Evolutionary conservation across 371 early-diverging fungal species (phyloP).

Genomic region (Rhizopus sp.): DNA sequence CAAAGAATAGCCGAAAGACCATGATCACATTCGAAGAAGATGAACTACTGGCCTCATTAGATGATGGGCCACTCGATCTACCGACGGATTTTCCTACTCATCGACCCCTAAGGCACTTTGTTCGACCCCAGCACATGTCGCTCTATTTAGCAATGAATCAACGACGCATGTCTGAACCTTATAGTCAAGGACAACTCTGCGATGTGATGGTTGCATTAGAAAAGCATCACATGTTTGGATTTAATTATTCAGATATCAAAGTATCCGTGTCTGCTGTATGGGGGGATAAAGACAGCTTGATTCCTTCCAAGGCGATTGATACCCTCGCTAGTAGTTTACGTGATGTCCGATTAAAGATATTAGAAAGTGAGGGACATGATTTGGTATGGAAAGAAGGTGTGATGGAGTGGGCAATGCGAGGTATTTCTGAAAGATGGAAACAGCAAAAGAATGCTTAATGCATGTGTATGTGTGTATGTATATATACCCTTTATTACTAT

Average conservation of each 20-base stretch:
- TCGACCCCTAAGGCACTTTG: constrained; percentile 49
- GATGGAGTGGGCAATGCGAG: constrained; percentile 54
- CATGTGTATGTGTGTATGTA: neutral
- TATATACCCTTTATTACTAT: neutral
- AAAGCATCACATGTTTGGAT: constrained; percentile 52
- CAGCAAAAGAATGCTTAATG: neutral
- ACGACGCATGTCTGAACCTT: constrained; percentile 43
- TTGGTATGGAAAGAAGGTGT: constrained; percentile 60
- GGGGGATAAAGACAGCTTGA: constrained; percentile 55
- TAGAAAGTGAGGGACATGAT: constrained; percentile 56
- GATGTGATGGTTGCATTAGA: constrained; percentile 53
- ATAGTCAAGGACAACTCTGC: constrained; percentile 42
- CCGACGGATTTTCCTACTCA: constrained; percentile 53
- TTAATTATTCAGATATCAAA: constrained; percentile 44
- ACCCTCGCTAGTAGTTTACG: constrained; percentile 38
- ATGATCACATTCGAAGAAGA: constrained; percentile 37
- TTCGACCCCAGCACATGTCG: constrained; percentile 49
- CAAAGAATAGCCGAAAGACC: constrained; percentile 8
- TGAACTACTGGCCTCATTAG: constrained; percentile 36
- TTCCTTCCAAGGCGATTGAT: constrained; percentile 43
- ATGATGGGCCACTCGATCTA: constrained; percentile 33
- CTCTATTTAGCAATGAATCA: constrained; percentile 53
- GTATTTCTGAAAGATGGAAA: constrained; percentile 30
- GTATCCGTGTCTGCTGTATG: constrained; percentile 48
- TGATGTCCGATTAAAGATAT: constrained; percentile 46